These are phyloP conservation scores for Plantago major DNA, from an alignment of 257 asterid species.

Conservation along the genomic window DNA sequence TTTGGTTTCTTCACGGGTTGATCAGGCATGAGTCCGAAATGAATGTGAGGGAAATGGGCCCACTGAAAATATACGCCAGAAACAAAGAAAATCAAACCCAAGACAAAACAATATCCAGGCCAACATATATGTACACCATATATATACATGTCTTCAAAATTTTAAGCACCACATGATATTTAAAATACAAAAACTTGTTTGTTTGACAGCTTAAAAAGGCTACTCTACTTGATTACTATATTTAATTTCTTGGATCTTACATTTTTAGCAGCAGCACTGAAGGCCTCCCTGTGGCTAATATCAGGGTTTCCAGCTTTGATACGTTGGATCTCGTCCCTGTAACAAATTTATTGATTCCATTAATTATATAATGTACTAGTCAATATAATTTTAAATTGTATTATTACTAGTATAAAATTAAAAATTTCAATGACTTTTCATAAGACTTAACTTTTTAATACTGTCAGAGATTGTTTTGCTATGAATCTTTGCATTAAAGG, in stretches of 20 bases:
- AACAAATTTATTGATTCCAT: not conserved
- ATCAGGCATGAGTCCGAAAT: conserved; percentile 99
- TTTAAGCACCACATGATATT: not conserved
- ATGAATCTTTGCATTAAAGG: conserved; percentile 19
- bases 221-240: no score
- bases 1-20: conserved; percentile 98
- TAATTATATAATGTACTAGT: no score
- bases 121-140: not conserved
- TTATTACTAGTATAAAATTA: not conserved
- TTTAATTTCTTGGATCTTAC: conserved; percentile 58
- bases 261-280: conserved; percentile 99
- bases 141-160: not conserved
- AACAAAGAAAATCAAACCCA: conserved; percentile 17
- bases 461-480: conserved; percentile 19
- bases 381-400: no score
- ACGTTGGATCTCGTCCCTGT: conserved; percentile 99
- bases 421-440: not conserved
- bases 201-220: not conserved
- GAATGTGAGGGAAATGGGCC: conserved; percentile 99
- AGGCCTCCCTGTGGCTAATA: conserved; percentile 99
- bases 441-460: conserved; percentile 8
- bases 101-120: not conserved
- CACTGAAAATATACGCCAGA: conserved; percentile 43
- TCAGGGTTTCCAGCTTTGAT: conserved; percentile 99
- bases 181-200: not conserved